Base-by-base conservation (phyloP, 371 early-diverging fungal genomes). In the Mortierella polycephala region DNA sequence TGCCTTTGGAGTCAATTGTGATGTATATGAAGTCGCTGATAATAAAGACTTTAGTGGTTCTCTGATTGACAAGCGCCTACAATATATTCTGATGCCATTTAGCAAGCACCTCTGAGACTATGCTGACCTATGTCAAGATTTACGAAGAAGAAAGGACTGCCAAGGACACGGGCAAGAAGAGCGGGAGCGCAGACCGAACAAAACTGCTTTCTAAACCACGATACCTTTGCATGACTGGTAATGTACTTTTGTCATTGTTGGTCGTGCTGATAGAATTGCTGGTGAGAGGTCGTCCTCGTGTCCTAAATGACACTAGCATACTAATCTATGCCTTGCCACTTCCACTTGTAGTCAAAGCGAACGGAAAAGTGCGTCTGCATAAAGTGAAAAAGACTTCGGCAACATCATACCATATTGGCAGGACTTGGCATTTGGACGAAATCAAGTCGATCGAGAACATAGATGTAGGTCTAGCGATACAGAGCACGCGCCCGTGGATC, bases 341-440 rank as follows among this genome's bases (percentile, higher is more conserved):
- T 2, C 11, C 59, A 1, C 23, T 18, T 1, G 13, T 69, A 79
- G 80, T 79, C 65, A 79, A 68, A 83, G 83, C 71, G 37, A 85
- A 83, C 40, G 85, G 83, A 62, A 83, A 83, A 60, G 77, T 84
- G 14, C 85, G 87, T 12, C 72, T 89, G 18, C 83, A 86, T 60
- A 89, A 89, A 61, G 85, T 85, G 18, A 89, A 87, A 56, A 83
- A 87, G 72, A 86, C 81, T 41, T 85, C 87, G 45, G 85, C 82
- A 12, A 86, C 87, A 2, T 84, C 86, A 11, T 89, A 86, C 57
- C 84, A 86, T 51, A 83, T 86, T 37, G 86, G 85, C 57, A 89
- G 85, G 69, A 81, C 84, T 5, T 89, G 89, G 89, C 70, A 83
- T 54, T 65, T 89, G 42, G 89, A 89, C 44, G 89, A 89, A 63